Evolutionary conservation across 208 protist genomes (phyloP), one percentile per base, ranked within the genome.

Genomic region (Wallacemonas rigidus): DNA sequence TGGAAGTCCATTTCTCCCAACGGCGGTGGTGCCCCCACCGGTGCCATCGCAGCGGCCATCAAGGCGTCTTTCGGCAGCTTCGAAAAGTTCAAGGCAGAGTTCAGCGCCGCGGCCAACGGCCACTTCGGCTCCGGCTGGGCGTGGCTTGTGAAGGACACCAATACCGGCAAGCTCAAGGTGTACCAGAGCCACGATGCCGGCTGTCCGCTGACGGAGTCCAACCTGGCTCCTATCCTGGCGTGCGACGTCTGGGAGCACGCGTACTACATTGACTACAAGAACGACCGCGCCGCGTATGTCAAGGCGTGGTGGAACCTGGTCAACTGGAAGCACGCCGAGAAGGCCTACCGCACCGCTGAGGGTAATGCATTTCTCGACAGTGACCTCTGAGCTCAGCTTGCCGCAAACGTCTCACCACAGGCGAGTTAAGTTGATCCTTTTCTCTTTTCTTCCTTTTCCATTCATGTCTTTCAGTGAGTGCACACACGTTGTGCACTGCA

Each of bases 191-290:
- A 81, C 71, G 83, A 92, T 45, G 83, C 74, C 50, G 74, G 53
- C 40, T 76, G 43, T 68, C 86, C 88, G n/a, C 44, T 90, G 6
- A 71, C 67, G 7, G 74, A 79, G 38, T 38, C 54, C 51, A 55
- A 44, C 51, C 51, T 69, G 38, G 44, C 51, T 9, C 64, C 64
- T 14, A 69, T 69, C 2, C 51, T 69, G 12, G 60, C 88, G 65
- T 97, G 92, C 77, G 96, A 98, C 83, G 91, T 98, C 67, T 98
- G 94, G 96, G 94, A 98, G 84, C 96, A 98, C 85, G 96, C 96
- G 14, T 98, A 98, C 92, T 98, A 98, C 82, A 92, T 98, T 73
- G 94, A 98, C 87, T 98, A 98, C 87, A 87, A 81, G 76, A 98
- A 98, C 79, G 91, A 95, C 75, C 89, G 94, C 39, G 81, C 90